Evolutionary conservation across 1,139 yeast genomes (phyloP).

Genomic region (Candida albicans): DNA sequence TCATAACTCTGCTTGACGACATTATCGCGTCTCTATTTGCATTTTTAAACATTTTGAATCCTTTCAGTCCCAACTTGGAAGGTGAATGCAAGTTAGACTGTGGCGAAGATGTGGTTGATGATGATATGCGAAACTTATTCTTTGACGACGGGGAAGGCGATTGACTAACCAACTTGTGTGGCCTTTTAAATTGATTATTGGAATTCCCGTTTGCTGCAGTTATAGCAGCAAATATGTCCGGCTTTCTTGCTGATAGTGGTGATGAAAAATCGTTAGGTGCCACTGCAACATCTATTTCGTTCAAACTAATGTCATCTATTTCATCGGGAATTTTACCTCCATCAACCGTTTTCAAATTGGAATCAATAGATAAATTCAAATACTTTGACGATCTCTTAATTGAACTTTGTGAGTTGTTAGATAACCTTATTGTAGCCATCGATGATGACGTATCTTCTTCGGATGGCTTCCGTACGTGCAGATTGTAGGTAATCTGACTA

Average conservation of each 20-base stretch:
- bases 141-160: conserved; percentile 44
- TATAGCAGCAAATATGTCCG: conserved; percentile 3
- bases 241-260: conserved; percentile 8
- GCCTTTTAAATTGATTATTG: conserved; percentile 45
- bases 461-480: conserved; percentile 12
- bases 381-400: conserved; percentile 49
- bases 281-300: conserved; percentile 27
- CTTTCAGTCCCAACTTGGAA: conserved; percentile 30
- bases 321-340: conserved; percentile 13
- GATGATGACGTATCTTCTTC: conserved; percentile 9
- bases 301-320: conserved; percentile 28
- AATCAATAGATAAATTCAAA: conserved; percentile 47
- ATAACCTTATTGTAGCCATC: conserved; percentile 9
- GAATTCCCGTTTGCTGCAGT: conserved; percentile 12
- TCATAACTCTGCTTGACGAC: conserved; percentile 29
- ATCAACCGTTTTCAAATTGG: conserved; percentile 12
- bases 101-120: conserved; percentile 8
- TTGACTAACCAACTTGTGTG: conserved; percentile 48
- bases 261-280: conserved; percentile 17
- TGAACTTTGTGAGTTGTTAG: conserved; percentile 21
- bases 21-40: conserved; percentile 32
- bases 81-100: conserved; percentile 29
- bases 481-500: conserved; percentile 17
- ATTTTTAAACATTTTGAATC: conserved; percentile 37
- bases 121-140: conserved; percentile 11